Evolutionary conservation across 495 filamentous ascomycete genomes (phyloP), one percentile per base, ranked within the genome.

Genomic region (Aspergillus mulundensis): DNA sequence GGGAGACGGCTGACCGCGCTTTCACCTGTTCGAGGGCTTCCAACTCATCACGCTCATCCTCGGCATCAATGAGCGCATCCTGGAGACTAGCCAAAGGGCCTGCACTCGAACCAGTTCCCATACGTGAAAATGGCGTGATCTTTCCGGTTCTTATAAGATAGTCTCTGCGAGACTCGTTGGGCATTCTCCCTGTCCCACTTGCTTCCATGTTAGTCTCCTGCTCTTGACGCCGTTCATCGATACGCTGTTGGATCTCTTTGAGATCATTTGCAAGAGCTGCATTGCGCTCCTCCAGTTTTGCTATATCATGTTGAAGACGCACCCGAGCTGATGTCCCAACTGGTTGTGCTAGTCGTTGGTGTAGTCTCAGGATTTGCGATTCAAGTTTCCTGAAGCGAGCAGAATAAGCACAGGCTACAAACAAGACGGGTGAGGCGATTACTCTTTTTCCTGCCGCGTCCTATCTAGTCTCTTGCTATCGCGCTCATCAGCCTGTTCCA

Each of bases 131-230:
- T 0, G 94, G 94, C 0, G 94, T 98, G 61, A 98, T 98, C 70
- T 97, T 96, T 50, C 94, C 94, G 0, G 93, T 98, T 6, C 94
- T 82, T 32, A 98, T 92, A 46, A 98, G 80, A 67, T 90, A 97
- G 25, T 95, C 91, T 45, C 92, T 82, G 49, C 88, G 84, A 14
- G 80, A 90, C 72, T 97, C 94, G 61, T 87, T 85, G 15, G 88
- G 84, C 56, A 91, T 68, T 50, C 81, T 82, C 57, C 76, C 77
- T 34, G 82, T 80, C 5, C 77, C 77, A 45, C 62, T 63, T 2
- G 69, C 70, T 20, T 75, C 70, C 7, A 65, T 62, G 1, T 62
- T 63, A 16, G 71, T 67, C 11, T 76, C 76, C 43, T 82, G 71
- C 32, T 76, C 73, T 50, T 77, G 70, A 50, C 86, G 82, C 56